phyloP scores from a whole-genome alignment of 768 basidiomycete species.

The Lactifluus pinguis region DNA sequence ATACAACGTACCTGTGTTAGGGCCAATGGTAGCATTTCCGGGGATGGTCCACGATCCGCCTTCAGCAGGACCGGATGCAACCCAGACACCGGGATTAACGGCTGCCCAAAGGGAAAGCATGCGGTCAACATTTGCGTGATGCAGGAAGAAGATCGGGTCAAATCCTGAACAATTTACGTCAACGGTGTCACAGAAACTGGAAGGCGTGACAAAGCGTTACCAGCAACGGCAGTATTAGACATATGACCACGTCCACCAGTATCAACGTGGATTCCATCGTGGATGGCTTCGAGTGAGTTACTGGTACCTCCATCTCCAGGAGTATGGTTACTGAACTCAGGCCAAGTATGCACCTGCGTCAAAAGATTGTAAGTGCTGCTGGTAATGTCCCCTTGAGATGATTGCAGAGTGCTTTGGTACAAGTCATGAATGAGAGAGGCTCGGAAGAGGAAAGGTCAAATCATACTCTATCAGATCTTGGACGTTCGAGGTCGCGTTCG shows the following conservation, averaged over 20 bases:
- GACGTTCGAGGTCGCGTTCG: constrained; percentile 22
- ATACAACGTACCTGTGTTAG: neutral
- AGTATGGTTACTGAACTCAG: constrained; percentile 39
- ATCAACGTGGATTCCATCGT: constrained; percentile 35
- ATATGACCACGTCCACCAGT: constrained; percentile 24
- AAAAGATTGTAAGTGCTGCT: constrained; percentile 27
- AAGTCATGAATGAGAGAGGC: neutral
- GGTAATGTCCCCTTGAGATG: constrained; percentile 7
- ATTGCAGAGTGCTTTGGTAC: neutral
- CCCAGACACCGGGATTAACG: constrained; percentile 35
- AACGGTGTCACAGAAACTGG: constrained; percentile 19
- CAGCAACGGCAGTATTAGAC: constrained; percentile 25
- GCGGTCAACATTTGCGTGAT: constrained; percentile 46
- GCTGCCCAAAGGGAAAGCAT: constrained; percentile 44
- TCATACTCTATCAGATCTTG: constrained; percentile 24
- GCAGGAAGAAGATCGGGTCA: constrained; percentile 47
- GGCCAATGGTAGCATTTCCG: neutral
- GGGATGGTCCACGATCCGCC: constrained; percentile 14
- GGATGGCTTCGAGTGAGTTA: constrained; percentile 43
- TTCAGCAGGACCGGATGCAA: constrained; percentile 22
- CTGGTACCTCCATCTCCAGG: constrained; percentile 29
- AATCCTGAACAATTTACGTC: constrained; percentile 29
- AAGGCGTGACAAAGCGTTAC: constrained; percentile 30
- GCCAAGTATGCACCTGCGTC: constrained; percentile 32
- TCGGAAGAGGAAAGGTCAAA: neutral